Percentiles rank a stretch among this genome's conserved stretches.
These are phyloP conservation scores for Clitoria ternatea DNA, from an alignment of 306 rosid species.

Conservation along the genomic window DNA sequence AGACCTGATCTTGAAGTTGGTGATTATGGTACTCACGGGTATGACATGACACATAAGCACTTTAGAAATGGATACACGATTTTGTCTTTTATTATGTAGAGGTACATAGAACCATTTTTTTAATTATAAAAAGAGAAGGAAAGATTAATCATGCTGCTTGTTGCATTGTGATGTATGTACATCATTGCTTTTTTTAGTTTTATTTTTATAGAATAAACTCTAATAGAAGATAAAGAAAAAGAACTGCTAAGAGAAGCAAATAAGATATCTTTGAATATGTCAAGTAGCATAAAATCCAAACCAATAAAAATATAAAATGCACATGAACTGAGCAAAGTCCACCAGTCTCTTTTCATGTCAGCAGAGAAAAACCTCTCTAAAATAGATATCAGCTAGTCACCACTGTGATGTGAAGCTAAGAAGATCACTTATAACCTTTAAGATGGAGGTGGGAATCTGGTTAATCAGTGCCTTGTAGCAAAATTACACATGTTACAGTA, in stretches of 20 bases:
- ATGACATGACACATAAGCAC: constrained; percentile 10
- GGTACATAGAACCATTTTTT: neutral
- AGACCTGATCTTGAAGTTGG: constrained; percentile 7
- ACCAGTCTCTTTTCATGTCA: neutral
- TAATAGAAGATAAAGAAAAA: neutral
- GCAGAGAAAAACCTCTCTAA: neutral
- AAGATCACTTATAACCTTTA: neutral
- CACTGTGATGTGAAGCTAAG: neutral
- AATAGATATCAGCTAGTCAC: neutral
- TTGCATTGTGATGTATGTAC: neutral
- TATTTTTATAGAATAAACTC: neutral
- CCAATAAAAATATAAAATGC: neutral
- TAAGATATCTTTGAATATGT: neutral
- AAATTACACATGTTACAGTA: neutral
- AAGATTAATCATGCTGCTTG: neutral
- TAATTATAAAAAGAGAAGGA: neutral
- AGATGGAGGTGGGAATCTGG: neutral
- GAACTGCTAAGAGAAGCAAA: neutral
- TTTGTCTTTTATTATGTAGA: neutral
- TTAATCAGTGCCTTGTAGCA: neutral
- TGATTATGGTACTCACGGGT: neutral
- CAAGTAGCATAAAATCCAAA: neutral
- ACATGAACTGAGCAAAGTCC: neutral
- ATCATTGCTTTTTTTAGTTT: neutral
- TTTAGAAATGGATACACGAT: constrained; percentile 1